Percentiles rank a stretch among this genome's conserved stretches.
These are phyloP conservation scores for Malassezia nana DNA, from an alignment of 1,284 basidiomycete species.

Conservation along the genomic window DNA sequence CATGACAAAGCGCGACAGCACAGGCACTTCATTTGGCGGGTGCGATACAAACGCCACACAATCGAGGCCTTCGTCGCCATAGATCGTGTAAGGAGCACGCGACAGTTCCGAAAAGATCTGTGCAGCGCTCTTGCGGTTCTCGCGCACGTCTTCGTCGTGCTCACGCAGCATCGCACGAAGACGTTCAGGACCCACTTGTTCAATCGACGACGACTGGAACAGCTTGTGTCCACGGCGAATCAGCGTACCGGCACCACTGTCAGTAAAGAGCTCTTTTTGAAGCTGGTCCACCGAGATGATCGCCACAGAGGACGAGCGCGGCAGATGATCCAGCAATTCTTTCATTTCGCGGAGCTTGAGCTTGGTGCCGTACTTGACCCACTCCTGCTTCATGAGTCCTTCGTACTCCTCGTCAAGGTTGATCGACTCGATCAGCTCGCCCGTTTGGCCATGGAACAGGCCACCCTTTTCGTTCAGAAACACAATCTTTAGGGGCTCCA, in stretches of 20 bases:
- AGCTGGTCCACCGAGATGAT: slow-evolving; percentile 89
- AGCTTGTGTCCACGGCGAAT: slow-evolving; percentile 97
- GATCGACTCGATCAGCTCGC: slow-evolving; percentile 66
- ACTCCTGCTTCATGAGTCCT: slow-evolving; percentile 91
- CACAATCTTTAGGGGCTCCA: slow-evolving; percentile 70
- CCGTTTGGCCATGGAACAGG: slow-evolving; percentile 79
- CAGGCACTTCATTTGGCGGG: slow-evolving; percentile 76
- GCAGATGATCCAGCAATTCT: slow-evolving; percentile 93
- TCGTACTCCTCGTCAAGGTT: slow-evolving; percentile 99
- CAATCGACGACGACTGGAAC: slow-evolving; percentile 73
- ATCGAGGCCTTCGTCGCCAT: slow-evolving; percentile 94
- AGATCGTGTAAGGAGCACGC: slow-evolving; percentile 70
- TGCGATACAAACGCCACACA: slow-evolving; percentile 88
- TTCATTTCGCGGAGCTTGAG: slow-evolving; percentile 99
- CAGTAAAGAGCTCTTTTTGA: slow-evolving; percentile 97
- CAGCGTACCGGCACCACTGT: slow-evolving; percentile 91
- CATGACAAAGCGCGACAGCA: slow-evolving; percentile 82
- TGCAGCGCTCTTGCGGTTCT: slow-evolving; percentile 75
- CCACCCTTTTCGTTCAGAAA: slow-evolving; percentile 98
- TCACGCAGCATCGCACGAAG: slow-evolving; percentile 60
- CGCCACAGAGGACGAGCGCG: slow-evolving; percentile 92
- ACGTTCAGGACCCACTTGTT: slow-evolving; percentile 78
- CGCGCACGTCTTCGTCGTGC: slow-evolving; percentile 80
- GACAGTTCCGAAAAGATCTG: slow-evolving; percentile 70
- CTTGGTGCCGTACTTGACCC: slow-evolving; percentile 99